phyloP scores from a whole-genome alignment of 306 rosid species.

The Canavalia ensiformis region DNA sequence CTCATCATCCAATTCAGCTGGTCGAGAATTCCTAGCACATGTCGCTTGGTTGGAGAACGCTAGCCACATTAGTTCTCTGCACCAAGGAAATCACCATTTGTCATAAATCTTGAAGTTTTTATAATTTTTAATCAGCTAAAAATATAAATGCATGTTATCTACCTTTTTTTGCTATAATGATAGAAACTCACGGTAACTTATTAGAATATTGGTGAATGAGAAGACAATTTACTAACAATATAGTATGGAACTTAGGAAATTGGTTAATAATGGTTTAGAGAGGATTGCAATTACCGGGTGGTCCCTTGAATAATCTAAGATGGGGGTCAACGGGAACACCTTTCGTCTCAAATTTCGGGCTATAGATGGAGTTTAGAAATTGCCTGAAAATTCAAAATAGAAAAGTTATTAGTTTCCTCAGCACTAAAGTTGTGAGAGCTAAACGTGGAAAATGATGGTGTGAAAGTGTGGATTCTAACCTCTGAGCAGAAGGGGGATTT shows the following conservation, averaged over 20 bases:
- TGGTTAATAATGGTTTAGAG: not conserved
- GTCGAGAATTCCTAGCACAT: not conserved
- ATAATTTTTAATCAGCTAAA: not conserved
- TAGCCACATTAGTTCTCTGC: not conserved
- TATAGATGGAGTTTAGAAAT: not conserved
- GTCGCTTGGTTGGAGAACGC: not conserved
- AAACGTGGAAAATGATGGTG: not conserved
- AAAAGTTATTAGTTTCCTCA: not conserved
- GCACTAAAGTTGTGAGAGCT: not conserved
- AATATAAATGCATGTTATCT: not conserved
- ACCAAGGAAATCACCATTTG: not conserved
- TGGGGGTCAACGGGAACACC: slow-evolving; percentile 36
- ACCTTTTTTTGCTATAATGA: not conserved
- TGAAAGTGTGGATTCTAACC: not conserved
- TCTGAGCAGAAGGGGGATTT: not conserved
- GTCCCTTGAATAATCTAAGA: not conserved
- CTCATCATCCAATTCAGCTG: not conserved
- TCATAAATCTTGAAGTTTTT: not conserved
- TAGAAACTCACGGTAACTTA: not conserved
- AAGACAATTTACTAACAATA: not conserved
- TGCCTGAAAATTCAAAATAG: slow-evolving; percentile 25
- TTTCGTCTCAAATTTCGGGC: not conserved
- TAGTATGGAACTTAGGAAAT: not conserved
- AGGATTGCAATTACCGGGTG: slow-evolving; percentile 13
- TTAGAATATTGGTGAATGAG: not conserved